phyloP scores from a whole-genome alignment of 2,329 filamentous ascomycete species.

The Cercospora brassicicola region DNA sequence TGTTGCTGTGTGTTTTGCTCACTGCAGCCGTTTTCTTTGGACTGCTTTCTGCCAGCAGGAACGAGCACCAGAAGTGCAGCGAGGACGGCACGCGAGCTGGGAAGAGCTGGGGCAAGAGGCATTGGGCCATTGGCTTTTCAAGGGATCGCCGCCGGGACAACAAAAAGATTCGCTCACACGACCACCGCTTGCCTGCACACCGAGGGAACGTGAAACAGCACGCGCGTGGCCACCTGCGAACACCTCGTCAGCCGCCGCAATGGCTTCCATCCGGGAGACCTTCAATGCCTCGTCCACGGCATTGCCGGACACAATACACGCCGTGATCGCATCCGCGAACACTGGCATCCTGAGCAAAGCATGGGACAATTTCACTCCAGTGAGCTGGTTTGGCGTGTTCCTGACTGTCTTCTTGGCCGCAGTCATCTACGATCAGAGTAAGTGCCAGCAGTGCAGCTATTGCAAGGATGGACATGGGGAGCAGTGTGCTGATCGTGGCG shows the following conservation, averaged over 20 bases:
- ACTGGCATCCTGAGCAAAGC: slow-evolving; percentile 55
- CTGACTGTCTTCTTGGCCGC: slow-evolving; percentile 69
- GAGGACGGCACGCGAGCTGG: not conserved
- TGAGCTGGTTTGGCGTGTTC: slow-evolving; percentile 64
- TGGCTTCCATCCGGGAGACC: slow-evolving; percentile 38
- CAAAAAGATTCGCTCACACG: slow-evolving; percentile 2
- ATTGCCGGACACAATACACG: slow-evolving; percentile 51
- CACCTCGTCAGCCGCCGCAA: slow-evolving; percentile 12
- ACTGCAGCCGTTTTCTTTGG: not conserved
- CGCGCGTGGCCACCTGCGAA: not conserved
- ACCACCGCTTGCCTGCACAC: not conserved
- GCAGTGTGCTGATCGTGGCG: not conserved
- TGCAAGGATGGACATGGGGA: not conserved
- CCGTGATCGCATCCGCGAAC: slow-evolving; percentile 63
- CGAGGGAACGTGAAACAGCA: not conserved
- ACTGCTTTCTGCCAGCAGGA: not conserved
- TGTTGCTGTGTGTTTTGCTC: not conserved
- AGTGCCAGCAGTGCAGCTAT: slow-evolving; percentile 42
- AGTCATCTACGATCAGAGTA: slow-evolving; percentile 88
- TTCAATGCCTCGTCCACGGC: slow-evolving; percentile 37
- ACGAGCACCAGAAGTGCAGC: not conserved
- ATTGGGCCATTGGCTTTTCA: not conserved
- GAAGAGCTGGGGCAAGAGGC: slow-evolving; percentile 1
- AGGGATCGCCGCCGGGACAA: not conserved
- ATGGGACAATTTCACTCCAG: slow-evolving; percentile 53